phyloP scores from a whole-genome alignment of 2,329 filamentous ascomycete species.

The Blastomyces parvus region DNA sequence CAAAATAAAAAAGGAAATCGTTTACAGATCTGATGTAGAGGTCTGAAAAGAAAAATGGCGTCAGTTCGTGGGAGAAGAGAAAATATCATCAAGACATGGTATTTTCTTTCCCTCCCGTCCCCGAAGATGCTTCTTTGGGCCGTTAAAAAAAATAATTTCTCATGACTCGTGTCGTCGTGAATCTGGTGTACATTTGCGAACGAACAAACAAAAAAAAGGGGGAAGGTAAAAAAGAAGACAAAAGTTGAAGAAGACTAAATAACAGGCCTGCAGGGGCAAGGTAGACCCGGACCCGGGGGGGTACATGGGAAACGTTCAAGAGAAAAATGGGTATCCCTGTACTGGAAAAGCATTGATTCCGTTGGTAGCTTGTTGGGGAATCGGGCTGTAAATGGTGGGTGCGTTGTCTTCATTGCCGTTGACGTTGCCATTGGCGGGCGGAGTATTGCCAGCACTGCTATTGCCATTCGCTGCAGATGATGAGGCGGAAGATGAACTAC shows the following conservation, averaged over 20 bases:
- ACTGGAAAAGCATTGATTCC: conserved; percentile 13
- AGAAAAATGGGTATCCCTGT: conserved; percentile 4
- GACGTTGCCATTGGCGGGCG: neutral
- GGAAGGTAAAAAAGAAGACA: conserved; percentile 6
- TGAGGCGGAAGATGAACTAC: neutral
- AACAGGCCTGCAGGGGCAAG: neutral
- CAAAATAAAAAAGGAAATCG: conserved; percentile 1
- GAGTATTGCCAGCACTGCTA: neutral
- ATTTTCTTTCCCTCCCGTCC: neutral
- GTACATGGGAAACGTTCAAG: neutral
- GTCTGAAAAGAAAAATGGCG: neutral
- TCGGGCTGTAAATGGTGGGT: conserved; percentile 24
- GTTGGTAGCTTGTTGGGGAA: conserved; percentile 22
- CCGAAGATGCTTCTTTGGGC: neutral
- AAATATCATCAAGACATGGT: neutral
- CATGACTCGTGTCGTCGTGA: conserved; percentile 10
- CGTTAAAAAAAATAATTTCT: neutral
- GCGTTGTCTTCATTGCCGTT: conserved; percentile 18
- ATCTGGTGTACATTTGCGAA: conserved; percentile 5
- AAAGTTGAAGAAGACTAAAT: neutral
- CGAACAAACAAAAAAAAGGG: conserved; percentile 5
- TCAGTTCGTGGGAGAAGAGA: neutral
- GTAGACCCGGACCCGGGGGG: neutral
- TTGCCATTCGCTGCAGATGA: conserved; percentile 2
- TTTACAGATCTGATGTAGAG: neutral